Evolutionary conservation across 164 flowering plant species (phyloP).

Genomic region (Taxillus chinensis): DNA sequence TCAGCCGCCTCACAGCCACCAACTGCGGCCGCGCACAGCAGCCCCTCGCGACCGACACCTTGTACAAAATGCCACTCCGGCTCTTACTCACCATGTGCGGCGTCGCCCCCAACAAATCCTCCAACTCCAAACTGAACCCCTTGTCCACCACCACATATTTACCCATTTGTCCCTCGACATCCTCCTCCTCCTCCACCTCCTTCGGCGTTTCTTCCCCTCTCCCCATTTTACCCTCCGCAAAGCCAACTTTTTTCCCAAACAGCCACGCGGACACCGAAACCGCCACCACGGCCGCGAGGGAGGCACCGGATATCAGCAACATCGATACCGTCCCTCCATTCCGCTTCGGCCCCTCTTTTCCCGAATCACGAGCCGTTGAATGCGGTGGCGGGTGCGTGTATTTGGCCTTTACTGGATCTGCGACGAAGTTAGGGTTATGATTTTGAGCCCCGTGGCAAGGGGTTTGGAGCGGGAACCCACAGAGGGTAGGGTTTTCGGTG

Average conservation of each 20-base stretch:
- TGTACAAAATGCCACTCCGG: conserved; percentile 83
- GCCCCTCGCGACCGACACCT: conserved; percentile 64
- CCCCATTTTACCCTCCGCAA: conserved; percentile 29
- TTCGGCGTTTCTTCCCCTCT: conserved; percentile 17
- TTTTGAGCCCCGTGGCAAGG: conserved; percentile 45
- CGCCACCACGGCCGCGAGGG: conserved; percentile 34
- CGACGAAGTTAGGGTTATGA: conserved; percentile 18
- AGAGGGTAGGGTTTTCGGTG: conserved; percentile 68
- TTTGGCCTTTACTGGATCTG: conserved; percentile 11
- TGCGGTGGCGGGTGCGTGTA: conserved; percentile 21
- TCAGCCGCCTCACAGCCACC: conserved; percentile 81
- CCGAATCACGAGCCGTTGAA: background rate
- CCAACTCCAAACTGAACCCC: conserved; percentile 71
- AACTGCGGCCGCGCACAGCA: conserved; percentile 26
- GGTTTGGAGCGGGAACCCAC: conserved; percentile 70
- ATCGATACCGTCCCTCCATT: conserved; percentile 24
- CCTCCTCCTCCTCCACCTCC: conserved; percentile 7
- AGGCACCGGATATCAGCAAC: conserved; percentile 46
- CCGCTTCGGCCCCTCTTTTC: conserved; percentile 2
- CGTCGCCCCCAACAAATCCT: conserved; percentile 92
- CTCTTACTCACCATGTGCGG: conserved; percentile 94
- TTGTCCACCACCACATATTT: conserved; percentile 71
- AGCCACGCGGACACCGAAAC: conserved; percentile 50
- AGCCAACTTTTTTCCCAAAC: conserved; percentile 34
- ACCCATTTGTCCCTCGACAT: conserved; percentile 66